Base-by-base conservation (phyloP, 192 early-diverging fungal genomes). In the Backusella tuberculispora region DNA sequence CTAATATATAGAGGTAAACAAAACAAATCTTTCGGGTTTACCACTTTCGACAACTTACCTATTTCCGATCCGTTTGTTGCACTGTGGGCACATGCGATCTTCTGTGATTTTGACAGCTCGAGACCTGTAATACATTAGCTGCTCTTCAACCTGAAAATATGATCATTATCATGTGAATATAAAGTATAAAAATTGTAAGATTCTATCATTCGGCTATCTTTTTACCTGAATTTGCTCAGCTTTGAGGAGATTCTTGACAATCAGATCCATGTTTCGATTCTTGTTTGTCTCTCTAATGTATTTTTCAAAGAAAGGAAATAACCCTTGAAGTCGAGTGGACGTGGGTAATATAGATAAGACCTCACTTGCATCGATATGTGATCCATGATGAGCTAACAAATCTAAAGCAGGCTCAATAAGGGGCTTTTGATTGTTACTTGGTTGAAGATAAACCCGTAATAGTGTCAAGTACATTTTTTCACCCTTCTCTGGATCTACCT, bases 21-120 rank as follows among this genome's bases (percentile, higher is more conserved):
- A 60, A 60, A 26, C 21, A 56, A 56, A 56, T 63, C 21, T 60
- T 40, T 60, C 34, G 34, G 34, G 5, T 42, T 75, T 26, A 53
- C 21, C 2, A 64, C 45, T 38, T 38, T 77, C 8, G 38, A 63
- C 17, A 45, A 13, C 60, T 75, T 76, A 87, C 88, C 85, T 89
- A 70, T 88, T 86, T 17, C 86, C 88, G 46, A 89, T 89, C 41
- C 88, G 83, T 64, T 86, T 88, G 66, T 87, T 86, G 66, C 86
- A 92, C 78, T 90, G 86, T 44, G 91, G 87, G 74, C 93, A 95
- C 89, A 93, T 90, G 15, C 86, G 83, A 66, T 95, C 93, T 17
- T 95, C 93, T 9, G 88, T 87, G 38, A 93, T 90, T 64, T 85
- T 85, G 24, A 95, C 89, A 42, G 85, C 76, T 41, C 85, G 75